Base-by-base conservation (phyloP, 1,139 yeast genomes). In the Scheffersomyces titani region DNA sequence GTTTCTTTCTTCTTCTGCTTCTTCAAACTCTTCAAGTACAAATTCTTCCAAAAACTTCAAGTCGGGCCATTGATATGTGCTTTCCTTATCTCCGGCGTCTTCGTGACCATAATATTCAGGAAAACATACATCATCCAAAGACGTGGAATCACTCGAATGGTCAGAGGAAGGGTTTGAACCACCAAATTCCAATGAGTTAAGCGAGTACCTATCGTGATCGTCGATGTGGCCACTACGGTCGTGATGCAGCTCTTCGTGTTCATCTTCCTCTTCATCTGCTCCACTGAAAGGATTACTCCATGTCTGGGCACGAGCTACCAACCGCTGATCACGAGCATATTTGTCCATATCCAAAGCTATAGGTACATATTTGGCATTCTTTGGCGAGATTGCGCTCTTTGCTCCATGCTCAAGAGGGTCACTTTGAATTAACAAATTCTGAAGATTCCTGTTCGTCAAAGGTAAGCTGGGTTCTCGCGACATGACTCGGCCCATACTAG, bases 141-240 rank as follows among this genome's bases (percentile, higher is more conserved):
- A 89, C 0, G 83, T 77, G 6, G 94, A 87, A 57, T 86, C 87
- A 36, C 92, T 85, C 18, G 89, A 81, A 60, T 93, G 82, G 57
- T 92, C 85, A 18, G 90, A 84, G 0, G 89, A 81, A 1, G 96
- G 96, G 63, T 89, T 88, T 9, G 93, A 88, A 49, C 77, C 80
- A 3, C 83, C 83, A 64, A 80, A 75, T 67, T 82, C 76, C 64
- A 78, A 61, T 61, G 80, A 70, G 61, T 74, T 69, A 59, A 73
- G 59, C 19, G 74, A 68, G 49, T 52, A 51, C 16, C 65, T 64
- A 20, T 63, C 69, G 50, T 63, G 61, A 1, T 51, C 66, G 45
- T 69, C 72, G 11, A 58, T 55, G 19, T 57, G 63, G 20, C 57
- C 56, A n/a, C 57, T 64, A 19, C 54, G 60, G 11, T 46, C 49